These are phyloP conservation scores for Psilocybe sp. DNA, from an alignment of 768 basidiomycete genomes.

Conservation along the genomic window DNA sequence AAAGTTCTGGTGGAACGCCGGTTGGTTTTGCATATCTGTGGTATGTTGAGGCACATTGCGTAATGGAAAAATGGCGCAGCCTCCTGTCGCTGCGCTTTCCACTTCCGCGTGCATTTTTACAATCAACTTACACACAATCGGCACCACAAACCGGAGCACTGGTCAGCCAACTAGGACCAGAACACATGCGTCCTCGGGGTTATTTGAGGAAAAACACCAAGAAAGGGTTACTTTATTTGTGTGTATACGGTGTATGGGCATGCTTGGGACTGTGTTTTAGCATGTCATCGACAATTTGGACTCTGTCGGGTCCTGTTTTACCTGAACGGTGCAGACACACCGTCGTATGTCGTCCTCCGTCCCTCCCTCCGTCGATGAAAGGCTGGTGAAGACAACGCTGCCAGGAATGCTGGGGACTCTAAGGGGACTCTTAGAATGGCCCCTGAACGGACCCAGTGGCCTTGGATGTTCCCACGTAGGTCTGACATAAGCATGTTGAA, in stretches of 20 bases:
- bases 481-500: conserved; percentile 49
- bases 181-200: neutral
- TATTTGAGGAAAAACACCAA: no score
- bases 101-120: no score
- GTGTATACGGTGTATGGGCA: conserved; percentile 42
- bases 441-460: conserved; percentile 45
- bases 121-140: no score
- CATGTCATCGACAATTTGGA: conserved; percentile 74
- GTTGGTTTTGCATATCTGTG: no score
- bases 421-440: conserved; percentile 3
- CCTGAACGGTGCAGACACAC: conserved; percentile 51
- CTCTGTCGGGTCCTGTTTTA: conserved; percentile 63
- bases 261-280: conserved; percentile 66
- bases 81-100: no score
- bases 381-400: conserved; percentile 16
- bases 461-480: conserved; percentile 53
- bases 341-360: conserved; percentile 30
- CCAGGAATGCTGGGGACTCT: conserved; percentile 5
- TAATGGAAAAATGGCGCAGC: no score
- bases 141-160: no score
- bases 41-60: no score
- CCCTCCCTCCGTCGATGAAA: conserved; percentile 22
- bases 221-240: conserved; percentile 37
- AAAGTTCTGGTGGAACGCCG: no score
- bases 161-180: no score